Percentiles rank a stretch among this genome's conserved stretches.
Conservation (phyloP, 768 basidiomycete species). For the Suillus subluteus region DNA sequence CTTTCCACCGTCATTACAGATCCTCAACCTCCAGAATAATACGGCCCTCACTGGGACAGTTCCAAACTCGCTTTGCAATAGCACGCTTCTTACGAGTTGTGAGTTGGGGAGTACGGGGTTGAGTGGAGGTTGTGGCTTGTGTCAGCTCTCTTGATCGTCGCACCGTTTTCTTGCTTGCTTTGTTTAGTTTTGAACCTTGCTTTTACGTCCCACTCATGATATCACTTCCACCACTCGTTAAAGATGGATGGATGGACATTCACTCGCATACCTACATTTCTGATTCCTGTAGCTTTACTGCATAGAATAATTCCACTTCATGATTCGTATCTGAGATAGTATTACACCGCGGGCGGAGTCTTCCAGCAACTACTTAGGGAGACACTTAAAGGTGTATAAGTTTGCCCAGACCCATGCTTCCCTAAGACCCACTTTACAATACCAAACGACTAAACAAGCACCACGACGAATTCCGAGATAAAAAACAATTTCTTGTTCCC, state of each 20-base stretch:
- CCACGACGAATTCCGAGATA: too few relatives aligned
- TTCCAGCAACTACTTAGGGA: too few relatives aligned
- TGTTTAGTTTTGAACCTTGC: not conserved
- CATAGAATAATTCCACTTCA: not conserved
- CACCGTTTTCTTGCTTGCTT: not conserved
- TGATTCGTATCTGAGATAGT: too few relatives aligned
- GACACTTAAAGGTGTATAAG: too few relatives aligned
- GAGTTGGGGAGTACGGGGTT: conserved; percentile 9
- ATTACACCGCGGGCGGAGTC: too few relatives aligned
- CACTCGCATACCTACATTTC: not conserved
- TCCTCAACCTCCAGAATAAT: conserved; percentile 41
- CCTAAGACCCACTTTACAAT: too few relatives aligned
- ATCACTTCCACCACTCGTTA: not conserved
- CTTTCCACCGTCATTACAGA: conserved; percentile 40
- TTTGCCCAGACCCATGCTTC: too few relatives aligned
- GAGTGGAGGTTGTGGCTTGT: conserved; percentile 11
- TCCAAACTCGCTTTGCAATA: conserved; percentile 30
- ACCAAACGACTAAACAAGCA: too few relatives aligned
- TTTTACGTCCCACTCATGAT: conserved; percentile 1
- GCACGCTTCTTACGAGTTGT: conserved; percentile 31
- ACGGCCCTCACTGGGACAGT: conserved; percentile 38
- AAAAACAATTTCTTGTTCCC: too few relatives aligned
- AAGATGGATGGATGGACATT: not conserved
- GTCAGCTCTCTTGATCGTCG: conserved; percentile 1
- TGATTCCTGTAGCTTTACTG: not conserved